Base-by-base conservation (phyloP, 441 rosid species). In the Codiaeum variegatum region DNA sequence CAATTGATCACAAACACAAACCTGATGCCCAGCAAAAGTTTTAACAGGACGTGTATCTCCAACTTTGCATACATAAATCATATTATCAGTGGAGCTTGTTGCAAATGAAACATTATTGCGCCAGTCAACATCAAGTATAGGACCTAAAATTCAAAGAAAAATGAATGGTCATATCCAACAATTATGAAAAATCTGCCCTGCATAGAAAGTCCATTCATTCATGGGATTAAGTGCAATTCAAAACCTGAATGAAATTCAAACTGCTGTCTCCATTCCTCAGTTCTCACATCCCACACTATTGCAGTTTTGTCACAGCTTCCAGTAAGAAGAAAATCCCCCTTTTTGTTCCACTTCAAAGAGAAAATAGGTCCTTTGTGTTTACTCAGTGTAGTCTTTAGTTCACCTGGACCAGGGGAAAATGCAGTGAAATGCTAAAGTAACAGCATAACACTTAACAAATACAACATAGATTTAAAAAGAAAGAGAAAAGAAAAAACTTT, bases 101-200 rank as follows among this genome's bases (percentile, higher is more conserved):
- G 98, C 98, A 77, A 96, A 96, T 31, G 98, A 96, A 70, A 85
- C 82, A 84, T 96, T 91, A 82, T 88, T 93, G 73, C 98, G 94
- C 99, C 99, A 96, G 79, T 96, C 99, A 75, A 96, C 98, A 83
- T 96, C 99, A 85, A 96, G 98, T 42, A 94, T 91, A 61, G 98
- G 98, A 71, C 99, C 99, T 96, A 70, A 71, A 70, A 73, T 24
- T 54, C 54, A 34, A 40, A 62, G 16, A 69, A 66, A 15, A 55
- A 69, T 7, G 61, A 28, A 52, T 21, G n/a, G 21, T 66, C n/a
- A 75, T 71, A 61, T 51, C 26, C 36, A 59, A 49, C 13, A 59
- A 32, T 44, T 49, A 69, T 18, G 32, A 32, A 0, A 9, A 59
- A 21, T 23, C 55, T 40, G 26, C 6, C 13, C 18, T 44, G 24